Percentiles rank a stretch among this genome's conserved stretches.
Conservation (phyloP, 768 basidiomycete species). For the Phanerochaete sordida region DNA sequence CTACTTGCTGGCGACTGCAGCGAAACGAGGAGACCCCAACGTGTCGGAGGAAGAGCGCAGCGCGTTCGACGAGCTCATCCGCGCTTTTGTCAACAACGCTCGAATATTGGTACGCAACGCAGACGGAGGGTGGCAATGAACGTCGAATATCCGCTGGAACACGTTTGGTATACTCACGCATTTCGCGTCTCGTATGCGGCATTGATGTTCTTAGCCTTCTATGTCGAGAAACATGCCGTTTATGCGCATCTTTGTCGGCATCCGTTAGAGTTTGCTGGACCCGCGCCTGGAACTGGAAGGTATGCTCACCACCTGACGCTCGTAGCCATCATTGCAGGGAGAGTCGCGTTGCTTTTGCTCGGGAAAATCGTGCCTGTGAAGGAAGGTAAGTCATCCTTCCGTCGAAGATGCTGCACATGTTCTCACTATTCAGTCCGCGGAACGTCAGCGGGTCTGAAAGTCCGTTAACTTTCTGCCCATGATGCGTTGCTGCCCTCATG, state of each 20-base stretch:
- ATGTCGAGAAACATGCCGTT: neutral
- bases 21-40: conserved; percentile 60
- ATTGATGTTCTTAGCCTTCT: neutral
- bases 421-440: neutral
- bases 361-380: neutral
- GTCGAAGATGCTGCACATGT: neutral
- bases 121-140: conserved; percentile 16
- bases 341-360: too few species aligned
- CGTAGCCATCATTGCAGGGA: too few species aligned
- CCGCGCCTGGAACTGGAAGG: too few species aligned
- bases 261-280: too few species aligned
- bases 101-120: conserved; percentile 83
- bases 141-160: neutral
- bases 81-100: conserved; percentile 90
- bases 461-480: neutral
- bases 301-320: neutral
- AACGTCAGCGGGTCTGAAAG: neutral
- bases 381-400: neutral
- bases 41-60: conserved; percentile 60
- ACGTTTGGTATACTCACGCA: neutral
- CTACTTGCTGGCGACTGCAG: conserved; percentile 67
- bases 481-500: neutral
- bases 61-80: conserved; percentile 88
- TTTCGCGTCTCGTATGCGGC: neutral
- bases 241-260: neutral